Conservation (phyloP, 805 yeast species). For the Starmerella khaoyaiensis region DNA sequence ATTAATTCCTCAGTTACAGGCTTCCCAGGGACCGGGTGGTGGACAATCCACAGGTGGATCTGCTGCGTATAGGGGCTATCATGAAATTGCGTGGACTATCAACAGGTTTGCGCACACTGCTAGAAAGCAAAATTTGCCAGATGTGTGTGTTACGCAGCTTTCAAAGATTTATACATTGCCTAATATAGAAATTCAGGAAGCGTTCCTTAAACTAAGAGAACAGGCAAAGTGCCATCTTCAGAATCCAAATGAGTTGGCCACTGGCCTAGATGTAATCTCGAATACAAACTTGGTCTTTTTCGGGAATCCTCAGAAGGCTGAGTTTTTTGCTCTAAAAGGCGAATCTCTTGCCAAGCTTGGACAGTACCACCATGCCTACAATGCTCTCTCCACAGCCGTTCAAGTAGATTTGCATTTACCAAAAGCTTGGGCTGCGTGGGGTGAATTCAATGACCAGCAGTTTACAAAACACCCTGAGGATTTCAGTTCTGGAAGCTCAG, state of each 20-base stretch:
- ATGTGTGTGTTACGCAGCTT: conserved; percentile 84
- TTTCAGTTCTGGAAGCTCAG: conserved; percentile 77
- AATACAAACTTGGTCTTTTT: conserved; percentile 92
- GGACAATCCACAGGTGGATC: conserved; percentile 32
- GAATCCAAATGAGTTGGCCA: conserved; percentile 75
- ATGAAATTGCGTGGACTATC: conserved; percentile 98
- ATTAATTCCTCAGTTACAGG: conserved; percentile 72
- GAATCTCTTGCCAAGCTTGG: conserved; percentile 89
- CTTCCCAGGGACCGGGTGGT: conserved; percentile 30
- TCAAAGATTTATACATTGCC: conserved; percentile 92
- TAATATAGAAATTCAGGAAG: conserved; percentile 95
- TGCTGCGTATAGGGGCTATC: conserved; percentile 94
- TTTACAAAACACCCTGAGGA: conserved; percentile 74
- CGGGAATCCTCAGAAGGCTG: conserved; percentile 96
- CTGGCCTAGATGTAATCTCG: conserved; percentile 93
- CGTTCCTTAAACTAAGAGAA: conserved; percentile 85
- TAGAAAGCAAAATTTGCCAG: conserved; percentile 90
- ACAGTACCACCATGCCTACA: conserved; percentile 89
- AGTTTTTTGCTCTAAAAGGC: conserved; percentile 92
- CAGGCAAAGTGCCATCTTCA: conserved; percentile 97
- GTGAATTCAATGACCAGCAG: conserved; percentile 79
- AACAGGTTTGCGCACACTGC: conserved; percentile 98
- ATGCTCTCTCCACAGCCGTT: conserved; percentile 95
- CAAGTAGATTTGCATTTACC: conserved; percentile 89
- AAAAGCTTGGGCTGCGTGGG: conserved; percentile 99